These are phyloP conservation scores for Macrocybe gigantea DNA, from an alignment of 768 basidiomycete genomes.

Conservation along the genomic window DNA sequence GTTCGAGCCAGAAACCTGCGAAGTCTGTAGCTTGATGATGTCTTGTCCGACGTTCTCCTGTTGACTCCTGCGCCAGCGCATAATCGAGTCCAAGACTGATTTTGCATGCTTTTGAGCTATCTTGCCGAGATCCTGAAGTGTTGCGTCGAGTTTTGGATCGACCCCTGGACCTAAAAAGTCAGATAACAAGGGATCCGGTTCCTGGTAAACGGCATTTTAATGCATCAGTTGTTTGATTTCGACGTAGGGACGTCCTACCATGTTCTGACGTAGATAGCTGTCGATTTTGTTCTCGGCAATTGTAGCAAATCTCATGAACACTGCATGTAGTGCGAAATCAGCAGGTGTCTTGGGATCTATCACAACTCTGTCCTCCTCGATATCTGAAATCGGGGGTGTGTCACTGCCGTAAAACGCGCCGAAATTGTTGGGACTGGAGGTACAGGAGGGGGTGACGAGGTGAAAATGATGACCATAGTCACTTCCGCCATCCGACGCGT, in stretches of 20 bases:
- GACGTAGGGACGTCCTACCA: constrained; percentile 41
- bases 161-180: constrained; percentile 65
- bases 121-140: constrained; percentile 77
- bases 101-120: constrained; percentile 83
- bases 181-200: constrained; percentile 61
- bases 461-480: constrained; percentile 43
- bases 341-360: constrained; percentile 78
- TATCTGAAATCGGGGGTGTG: constrained; percentile 42
- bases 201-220: constrained; percentile 32
- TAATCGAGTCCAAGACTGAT: constrained; percentile 79
- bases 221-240: background rate
- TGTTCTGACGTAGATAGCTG: constrained; percentile 56
- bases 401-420: constrained; percentile 43
- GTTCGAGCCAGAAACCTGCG: constrained; percentile 27
- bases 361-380: constrained; percentile 63
- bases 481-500: constrained; percentile 66
- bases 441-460: constrained; percentile 70
- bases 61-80: constrained; percentile 81
- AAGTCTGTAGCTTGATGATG: constrained; percentile 43
- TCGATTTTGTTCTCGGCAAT: constrained; percentile 79
- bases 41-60: constrained; percentile 52
- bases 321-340: constrained; percentile 83
- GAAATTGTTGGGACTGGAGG: constrained; percentile 64
- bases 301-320: constrained; percentile 83
- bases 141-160: constrained; percentile 79